Conservation (phyloP, 352 stramenopile genomes). For the Phytophthora palmivora region DNA sequence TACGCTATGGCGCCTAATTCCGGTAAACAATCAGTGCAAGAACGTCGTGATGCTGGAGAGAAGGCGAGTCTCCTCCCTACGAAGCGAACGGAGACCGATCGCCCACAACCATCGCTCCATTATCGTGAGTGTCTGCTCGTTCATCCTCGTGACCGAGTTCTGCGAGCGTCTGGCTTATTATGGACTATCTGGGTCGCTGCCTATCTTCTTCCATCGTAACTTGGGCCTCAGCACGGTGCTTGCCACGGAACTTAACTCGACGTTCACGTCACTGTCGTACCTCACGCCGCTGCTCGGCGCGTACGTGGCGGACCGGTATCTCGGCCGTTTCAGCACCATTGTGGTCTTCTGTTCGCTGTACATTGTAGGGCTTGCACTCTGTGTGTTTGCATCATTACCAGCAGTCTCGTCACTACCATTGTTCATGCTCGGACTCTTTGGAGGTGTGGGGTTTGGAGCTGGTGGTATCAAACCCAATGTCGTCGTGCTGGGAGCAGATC, state of each 20-base stretch:
- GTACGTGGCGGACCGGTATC: conserved; percentile 81
- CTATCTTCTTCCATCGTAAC: conserved; percentile 91
- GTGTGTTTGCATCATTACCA: conserved; percentile 67
- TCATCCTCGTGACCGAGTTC: conserved; percentile 90
- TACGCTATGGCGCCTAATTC: conserved; percentile 33
- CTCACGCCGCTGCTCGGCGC: conserved; percentile 84
- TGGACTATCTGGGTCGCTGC: conserved; percentile 81
- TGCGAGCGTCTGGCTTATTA: conserved; percentile 87
- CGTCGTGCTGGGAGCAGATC: conserved; percentile 78
- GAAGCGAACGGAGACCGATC: conserved; percentile 15
- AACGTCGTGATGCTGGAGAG: conserved; percentile 14
- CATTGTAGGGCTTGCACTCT: conserved; percentile 70
- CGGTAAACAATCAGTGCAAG: conserved; percentile 18
- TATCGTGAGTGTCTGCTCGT: conserved; percentile 88
- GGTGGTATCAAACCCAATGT: conserved; percentile 84
- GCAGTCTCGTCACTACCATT: conserved; percentile 64
- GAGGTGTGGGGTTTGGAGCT: conserved; percentile 72
- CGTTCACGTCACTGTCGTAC: conserved; percentile 86
- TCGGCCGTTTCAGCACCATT: conserved; percentile 85
- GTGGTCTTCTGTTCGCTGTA: conserved; percentile 81
- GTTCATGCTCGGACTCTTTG: conserved; percentile 87
- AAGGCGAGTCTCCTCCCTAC: conserved; percentile 31
- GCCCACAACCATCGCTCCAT: conserved; percentile 65
- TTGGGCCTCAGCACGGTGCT: conserved; percentile 79
- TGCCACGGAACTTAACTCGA: conserved; percentile 88